Percentiles rank a stretch among this genome's conserved stretches.
Evolutionary conservation across 2,329 filamentous ascomycete species (phyloP).

Genomic region (Diplodia seriata): DNA sequence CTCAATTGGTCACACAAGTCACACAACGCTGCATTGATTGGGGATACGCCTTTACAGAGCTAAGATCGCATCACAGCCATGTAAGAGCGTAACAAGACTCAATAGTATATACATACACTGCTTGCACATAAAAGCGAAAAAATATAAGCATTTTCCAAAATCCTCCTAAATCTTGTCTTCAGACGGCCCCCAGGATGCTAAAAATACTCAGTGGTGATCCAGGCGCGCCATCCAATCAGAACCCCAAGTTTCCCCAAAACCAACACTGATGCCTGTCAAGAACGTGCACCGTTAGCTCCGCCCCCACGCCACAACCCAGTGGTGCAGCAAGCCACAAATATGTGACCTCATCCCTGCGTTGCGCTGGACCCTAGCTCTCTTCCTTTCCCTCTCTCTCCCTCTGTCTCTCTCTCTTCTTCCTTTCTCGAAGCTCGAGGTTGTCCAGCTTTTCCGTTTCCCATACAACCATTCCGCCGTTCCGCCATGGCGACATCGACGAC

Average conservation of each 20-base stretch:
- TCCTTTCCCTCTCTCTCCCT: background rate
- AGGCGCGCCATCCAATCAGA: background rate
- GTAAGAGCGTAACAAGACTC: too few species aligned
- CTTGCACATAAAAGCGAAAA: too few species aligned
- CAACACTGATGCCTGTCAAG: background rate
- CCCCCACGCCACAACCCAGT: background rate
- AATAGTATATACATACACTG: too few species aligned
- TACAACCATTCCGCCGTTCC: background rate
- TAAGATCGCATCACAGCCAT: too few species aligned
- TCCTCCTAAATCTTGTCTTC: background rate
- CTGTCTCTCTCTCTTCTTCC: background rate
- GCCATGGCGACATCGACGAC: background rate
- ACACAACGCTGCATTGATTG: too few species aligned
- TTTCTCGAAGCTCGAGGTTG: background rate
- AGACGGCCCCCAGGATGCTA: background rate
- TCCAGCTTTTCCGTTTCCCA: background rate
- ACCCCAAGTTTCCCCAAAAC: background rate
- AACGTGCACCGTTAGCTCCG: constrained; percentile 10
- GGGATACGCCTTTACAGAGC: too few species aligned
- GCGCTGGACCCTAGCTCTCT: background rate
- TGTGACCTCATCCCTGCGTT: background rate
- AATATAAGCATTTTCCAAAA: background rate
- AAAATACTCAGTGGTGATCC: background rate
- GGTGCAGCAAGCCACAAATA: constrained; percentile 6
- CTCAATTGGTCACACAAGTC: too few species aligned